Evolutionary conservation across 768 basidiomycete species (phyloP).

Genomic region (Favolaschia claudopus): DNA sequence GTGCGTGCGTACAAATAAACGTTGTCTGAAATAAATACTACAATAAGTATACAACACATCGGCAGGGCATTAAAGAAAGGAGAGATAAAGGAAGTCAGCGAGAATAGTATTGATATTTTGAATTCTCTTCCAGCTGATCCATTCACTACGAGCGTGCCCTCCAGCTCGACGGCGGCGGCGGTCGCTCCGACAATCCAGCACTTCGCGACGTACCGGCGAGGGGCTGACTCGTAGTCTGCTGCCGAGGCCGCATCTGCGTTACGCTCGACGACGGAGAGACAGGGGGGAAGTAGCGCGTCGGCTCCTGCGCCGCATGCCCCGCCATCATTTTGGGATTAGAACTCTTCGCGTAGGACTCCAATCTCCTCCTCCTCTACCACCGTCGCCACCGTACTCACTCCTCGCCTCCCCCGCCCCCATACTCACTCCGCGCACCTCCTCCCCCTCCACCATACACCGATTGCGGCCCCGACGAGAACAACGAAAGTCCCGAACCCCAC

Average conservation of each 20-base stretch:
- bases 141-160: no score
- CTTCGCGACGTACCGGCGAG: slow-evolving; percentile 41
- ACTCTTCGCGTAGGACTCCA: slow-evolving; percentile 64
- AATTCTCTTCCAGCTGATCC: no score
- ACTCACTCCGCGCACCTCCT: slow-evolving; percentile 69
- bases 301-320: slow-evolving; percentile 38
- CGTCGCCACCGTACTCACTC: no score
- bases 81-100: no score
- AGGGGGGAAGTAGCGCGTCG: slow-evolving; percentile 52
- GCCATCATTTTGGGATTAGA: slow-evolving; percentile 30
- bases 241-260: slow-evolving; percentile 34
- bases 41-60: no score
- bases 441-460: slow-evolving; percentile 71
- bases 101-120: no score
- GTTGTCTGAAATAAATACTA: no score
- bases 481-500: no score
- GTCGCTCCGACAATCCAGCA: slow-evolving; percentile 31
- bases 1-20: no score
- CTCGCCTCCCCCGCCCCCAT: slow-evolving; percentile 60
- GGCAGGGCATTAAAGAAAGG: no score
- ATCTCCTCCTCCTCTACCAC: slow-evolving; percentile 49
- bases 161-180: slow-evolving; percentile 61
- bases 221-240: slow-evolving; percentile 57
- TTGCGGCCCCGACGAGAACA: slow-evolving; percentile 56
- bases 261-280: slow-evolving; percentile 44